phyloP scores from a whole-genome alignment of 139 green algal species.

The Eudorina sp. region DNA sequence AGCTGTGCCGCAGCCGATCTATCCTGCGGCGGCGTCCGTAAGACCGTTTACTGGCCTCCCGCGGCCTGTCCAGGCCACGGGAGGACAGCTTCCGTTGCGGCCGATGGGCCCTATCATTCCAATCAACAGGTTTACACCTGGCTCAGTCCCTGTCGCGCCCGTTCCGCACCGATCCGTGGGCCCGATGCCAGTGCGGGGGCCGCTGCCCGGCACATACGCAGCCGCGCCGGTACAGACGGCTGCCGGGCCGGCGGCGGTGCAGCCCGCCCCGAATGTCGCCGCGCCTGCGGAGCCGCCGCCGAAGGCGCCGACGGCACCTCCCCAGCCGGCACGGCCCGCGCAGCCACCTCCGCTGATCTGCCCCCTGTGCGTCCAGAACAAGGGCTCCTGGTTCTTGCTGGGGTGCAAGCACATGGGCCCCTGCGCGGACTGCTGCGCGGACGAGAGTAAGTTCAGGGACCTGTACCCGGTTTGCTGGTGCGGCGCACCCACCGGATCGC shows the following conservation, averaged over 20 bases:
- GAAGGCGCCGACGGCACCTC: neutral
- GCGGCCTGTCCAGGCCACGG: no score
- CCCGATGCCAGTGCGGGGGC: no score
- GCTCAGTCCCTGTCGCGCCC: no score
- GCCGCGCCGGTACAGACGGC: neutral
- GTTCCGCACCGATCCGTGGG: no score
- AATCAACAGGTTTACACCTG: no score
- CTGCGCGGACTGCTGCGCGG: neutral
- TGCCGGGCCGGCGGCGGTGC: neutral
- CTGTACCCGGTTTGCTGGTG: neutral
- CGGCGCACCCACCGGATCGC: neutral
- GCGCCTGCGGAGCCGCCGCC: neutral
- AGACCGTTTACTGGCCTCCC: no score
- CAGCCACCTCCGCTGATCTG: neutral
- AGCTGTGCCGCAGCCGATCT: no score
- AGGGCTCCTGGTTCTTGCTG: neutral
- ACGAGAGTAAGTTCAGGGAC: neutral
- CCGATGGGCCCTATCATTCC: no score
- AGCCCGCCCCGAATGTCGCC: neutral
- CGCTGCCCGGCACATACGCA: neutral
- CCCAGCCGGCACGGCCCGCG: neutral
- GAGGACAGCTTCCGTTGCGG: no score
- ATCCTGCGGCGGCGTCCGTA: no score
- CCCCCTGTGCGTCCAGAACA: neutral
- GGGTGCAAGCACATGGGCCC: constrained; percentile 21